These are phyloP conservation scores for Aspergillus sergii DNA, from an alignment of 2,329 filamentous ascomycete genomes.

Conservation along the genomic window DNA sequence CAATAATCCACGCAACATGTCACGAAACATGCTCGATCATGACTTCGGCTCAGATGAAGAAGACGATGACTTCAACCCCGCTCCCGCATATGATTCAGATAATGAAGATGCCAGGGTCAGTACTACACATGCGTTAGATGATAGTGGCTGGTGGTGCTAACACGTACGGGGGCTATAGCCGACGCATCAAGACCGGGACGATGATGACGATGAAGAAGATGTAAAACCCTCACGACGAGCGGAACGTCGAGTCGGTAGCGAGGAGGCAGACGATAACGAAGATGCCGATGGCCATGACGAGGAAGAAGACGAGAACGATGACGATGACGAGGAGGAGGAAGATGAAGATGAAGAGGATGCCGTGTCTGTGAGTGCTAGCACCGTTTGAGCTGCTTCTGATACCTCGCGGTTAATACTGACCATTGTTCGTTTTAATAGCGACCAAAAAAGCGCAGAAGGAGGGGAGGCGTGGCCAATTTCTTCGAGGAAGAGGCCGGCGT, in stretches of 20 bases:
- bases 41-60: constrained; percentile 66
- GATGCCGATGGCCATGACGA: constrained; percentile 41
- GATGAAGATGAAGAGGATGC: constrained; percentile 54
- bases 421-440: constrained; percentile 54
- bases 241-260: constrained; percentile 36
- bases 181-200: constrained; percentile 33
- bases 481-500: constrained; percentile 98
- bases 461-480: constrained; percentile 78
- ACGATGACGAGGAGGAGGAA: constrained; percentile 58
- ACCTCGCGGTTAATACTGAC: constrained; percentile 16
- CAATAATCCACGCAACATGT: constrained; percentile 26
- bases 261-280: constrained; percentile 36
- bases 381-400: neutral
- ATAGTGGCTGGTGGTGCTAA: constrained; percentile 22
- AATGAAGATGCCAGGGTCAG: constrained; percentile 58
- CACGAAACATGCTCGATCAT: constrained; percentile 52
- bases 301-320: constrained; percentile 56
- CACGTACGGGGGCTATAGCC: constrained; percentile 25
- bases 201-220: constrained; percentile 50
- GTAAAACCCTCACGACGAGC: constrained; percentile 33
- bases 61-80: constrained; percentile 88
- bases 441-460: constrained; percentile 77
- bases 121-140: constrained; percentile 14
- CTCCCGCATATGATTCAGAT: constrained; percentile 72
- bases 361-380: constrained; percentile 61